Percentiles rank a stretch among this genome's conserved stretches.
These are phyloP conservation scores for Cordyceps militaris DNA, from an alignment of 2,329 filamentous ascomycete species.

Conservation along the genomic window DNA sequence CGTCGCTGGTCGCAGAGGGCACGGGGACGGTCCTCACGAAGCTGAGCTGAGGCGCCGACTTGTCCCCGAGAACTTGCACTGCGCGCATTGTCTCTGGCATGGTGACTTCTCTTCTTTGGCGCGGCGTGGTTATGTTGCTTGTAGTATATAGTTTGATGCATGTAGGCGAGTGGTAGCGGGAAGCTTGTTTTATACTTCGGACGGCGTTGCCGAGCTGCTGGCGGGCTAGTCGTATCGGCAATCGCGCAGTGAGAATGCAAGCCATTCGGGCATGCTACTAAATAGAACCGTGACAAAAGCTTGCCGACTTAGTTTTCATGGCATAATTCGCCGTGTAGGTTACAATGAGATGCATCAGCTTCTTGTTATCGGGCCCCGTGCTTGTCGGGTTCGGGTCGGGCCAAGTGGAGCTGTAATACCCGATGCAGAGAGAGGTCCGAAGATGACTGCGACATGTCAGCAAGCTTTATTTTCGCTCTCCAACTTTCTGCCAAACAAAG, in stretches of 20 bases:
- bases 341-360: not conserved
- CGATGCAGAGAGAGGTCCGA: constrained; percentile 1
- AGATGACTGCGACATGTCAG: too few relatives aligned
- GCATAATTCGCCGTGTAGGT: not conserved
- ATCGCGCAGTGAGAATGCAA: not conserved
- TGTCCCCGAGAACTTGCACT: constrained; percentile 25
- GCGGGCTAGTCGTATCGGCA: not conserved
- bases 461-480: too few relatives aligned
- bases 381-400: not conserved
- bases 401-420: constrained; percentile 2
- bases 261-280: not conserved
- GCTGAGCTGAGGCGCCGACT: constrained; percentile 15
- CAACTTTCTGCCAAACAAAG: too few relatives aligned
- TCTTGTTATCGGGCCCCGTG: not conserved
- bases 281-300: not conserved
- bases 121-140: not conserved
- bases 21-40: constrained; percentile 15
- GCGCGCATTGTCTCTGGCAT: constrained; percentile 25
- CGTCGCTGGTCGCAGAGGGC: constrained; percentile 7
- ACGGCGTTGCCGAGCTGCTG: not conserved
- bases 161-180: not conserved
- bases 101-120: not conserved
- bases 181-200: not conserved
- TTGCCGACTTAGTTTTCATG: not conserved
- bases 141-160: not conserved